A percentile compares a stretch with the other conserved stretches of the same genome.
These are phyloP conservation scores for Neonothopanus nambi DNA, from an alignment of 1,284 basidiomycete genomes.

Conservation along the genomic window DNA sequence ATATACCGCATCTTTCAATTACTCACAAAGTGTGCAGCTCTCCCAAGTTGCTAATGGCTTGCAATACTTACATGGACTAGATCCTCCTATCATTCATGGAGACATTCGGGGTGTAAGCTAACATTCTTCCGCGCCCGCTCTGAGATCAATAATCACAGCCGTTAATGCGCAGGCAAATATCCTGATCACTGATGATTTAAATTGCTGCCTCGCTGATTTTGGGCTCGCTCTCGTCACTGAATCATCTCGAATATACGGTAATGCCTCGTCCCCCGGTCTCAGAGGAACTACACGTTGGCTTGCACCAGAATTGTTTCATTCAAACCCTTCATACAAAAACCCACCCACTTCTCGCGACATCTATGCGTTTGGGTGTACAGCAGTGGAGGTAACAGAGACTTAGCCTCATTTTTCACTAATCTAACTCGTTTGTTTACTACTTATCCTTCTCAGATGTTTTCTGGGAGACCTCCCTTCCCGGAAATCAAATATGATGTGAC, in stretches of 20 bases:
- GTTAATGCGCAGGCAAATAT: conserved; percentile 12
- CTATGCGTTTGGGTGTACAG: conserved; percentile 15
- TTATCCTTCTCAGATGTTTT: conserved; percentile 1
- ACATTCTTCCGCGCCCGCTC: neutral
- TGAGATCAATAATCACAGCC: neutral
- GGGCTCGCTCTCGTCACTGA: conserved; percentile 8
- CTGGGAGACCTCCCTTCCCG: conserved; percentile 5
- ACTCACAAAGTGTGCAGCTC: neutral
- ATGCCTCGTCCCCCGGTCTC: neutral
- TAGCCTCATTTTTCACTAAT: neutral
- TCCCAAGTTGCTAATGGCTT: conserved; percentile 8
- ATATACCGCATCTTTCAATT: neutral
- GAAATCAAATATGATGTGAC: conserved; percentile 9
- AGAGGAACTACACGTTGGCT: conserved; percentile 14
- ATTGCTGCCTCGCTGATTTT: conserved; percentile 13
- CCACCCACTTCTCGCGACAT: conserved; percentile 5
- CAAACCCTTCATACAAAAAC: neutral
- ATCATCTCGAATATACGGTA: neutral
- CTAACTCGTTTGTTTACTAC: neutral
- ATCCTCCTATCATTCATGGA: conserved; percentile 13
- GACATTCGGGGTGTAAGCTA: conserved; percentile 11
- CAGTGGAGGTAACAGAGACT: conserved; percentile 14
- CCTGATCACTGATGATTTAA: conserved; percentile 2
- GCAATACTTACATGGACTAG: conserved; percentile 8
- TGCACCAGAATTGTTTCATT: conserved; percentile 11